Conservation (phyloP, 352 stramenopile species). For the Phytophthora sp. region DNA sequence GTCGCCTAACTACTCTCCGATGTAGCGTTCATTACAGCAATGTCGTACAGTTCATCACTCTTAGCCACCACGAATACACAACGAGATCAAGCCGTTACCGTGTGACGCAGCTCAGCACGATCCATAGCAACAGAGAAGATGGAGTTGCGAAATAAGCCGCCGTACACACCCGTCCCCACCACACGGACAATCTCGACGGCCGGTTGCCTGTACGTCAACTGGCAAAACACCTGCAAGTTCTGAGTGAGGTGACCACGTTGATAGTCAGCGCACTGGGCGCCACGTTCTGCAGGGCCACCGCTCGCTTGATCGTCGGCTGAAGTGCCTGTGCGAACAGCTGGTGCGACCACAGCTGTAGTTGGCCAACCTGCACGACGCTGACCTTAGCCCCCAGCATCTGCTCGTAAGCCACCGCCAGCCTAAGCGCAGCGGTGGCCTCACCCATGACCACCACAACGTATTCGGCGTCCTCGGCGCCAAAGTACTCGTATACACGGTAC, state of each 20-base stretch:
- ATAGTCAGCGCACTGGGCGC: slow-evolving; percentile 60
- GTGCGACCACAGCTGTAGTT: slow-evolving; percentile 77
- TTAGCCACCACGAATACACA: slow-evolving; percentile 87
- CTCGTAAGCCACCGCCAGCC: slow-evolving; percentile 73
- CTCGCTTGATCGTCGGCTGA: slow-evolving; percentile 54
- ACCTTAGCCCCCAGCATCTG: slow-evolving; percentile 78
- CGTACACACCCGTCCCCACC: slow-evolving; percentile 73
- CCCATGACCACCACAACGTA: slow-evolving; percentile 76
- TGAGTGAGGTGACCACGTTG: slow-evolving; percentile 70
- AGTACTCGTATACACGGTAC: slow-evolving; percentile 87
- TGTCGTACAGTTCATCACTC: slow-evolving; percentile 68
- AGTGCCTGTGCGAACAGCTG: slow-evolving; percentile 72
- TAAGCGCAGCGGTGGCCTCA: slow-evolving; percentile 57
- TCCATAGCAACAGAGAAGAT: slow-evolving; percentile 75
- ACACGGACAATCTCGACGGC: slow-evolving; percentile 29
- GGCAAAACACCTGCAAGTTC: slow-evolving; percentile 79
- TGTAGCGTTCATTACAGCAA: slow-evolving; percentile 43
- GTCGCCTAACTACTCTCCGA: slow-evolving; percentile 47
- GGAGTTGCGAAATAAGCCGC: slow-evolving; percentile 64
- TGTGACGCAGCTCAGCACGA: slow-evolving; percentile 67
- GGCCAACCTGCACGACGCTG: slow-evolving; percentile 76
- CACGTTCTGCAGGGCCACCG: slow-evolving; percentile 81
- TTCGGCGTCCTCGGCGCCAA: slow-evolving; percentile 66
- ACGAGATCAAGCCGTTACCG: slow-evolving; percentile 41
- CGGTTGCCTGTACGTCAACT: slow-evolving; percentile 53